phyloP scores from a whole-genome alignment of 2,329 filamentous ascomycete genomes.

The Calonectria hawksworthii region DNA sequence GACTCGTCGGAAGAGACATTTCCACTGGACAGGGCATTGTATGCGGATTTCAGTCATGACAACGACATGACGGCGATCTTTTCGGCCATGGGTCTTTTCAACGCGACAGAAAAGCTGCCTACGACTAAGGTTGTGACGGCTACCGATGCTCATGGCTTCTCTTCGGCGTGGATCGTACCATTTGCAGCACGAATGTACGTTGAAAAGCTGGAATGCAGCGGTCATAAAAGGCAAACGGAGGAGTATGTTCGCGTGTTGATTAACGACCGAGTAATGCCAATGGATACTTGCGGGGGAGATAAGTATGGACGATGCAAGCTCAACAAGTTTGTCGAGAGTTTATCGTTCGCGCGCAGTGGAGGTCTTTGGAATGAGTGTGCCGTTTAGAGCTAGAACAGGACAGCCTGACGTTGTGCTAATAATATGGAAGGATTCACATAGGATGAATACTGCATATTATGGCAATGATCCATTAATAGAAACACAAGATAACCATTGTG shows the following conservation, averaged over 20 bases:
- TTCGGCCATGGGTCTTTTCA: slow-evolving; percentile 84
- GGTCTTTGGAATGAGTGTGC: slow-evolving; percentile 74
- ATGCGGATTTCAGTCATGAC: slow-evolving; percentile 94
- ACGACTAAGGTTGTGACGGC: slow-evolving; percentile 65
- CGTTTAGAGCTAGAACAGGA: not conserved
- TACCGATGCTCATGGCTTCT: slow-evolving; percentile 74
- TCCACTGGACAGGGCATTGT: slow-evolving; percentile 77
- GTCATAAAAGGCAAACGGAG: slow-evolving; percentile 54
- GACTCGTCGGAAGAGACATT: slow-evolving; percentile 78
- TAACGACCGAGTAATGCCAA: slow-evolving; percentile 84
- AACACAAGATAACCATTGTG: not conserved
- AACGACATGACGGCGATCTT: slow-evolving; percentile 87
- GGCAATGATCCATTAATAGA: not conserved
- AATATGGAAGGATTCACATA: not conserved
- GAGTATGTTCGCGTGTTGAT: slow-evolving; percentile 85
- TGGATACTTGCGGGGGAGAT: slow-evolving; percentile 80
- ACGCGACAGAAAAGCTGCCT: slow-evolving; percentile 69
- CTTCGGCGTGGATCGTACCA: slow-evolving; percentile 83
- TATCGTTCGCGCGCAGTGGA: slow-evolving; percentile 79
- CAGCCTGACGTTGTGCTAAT: not conserved
- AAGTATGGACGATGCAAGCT: slow-evolving; percentile 78
- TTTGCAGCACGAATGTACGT: slow-evolving; percentile 87
- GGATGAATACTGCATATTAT: not conserved
- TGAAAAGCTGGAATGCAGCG: slow-evolving; percentile 84
- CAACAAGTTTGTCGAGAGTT: slow-evolving; percentile 78